Evolutionary conservation across 2,329 filamentous ascomycete species (phyloP).

Genomic region (Fusarium clavum): DNA sequence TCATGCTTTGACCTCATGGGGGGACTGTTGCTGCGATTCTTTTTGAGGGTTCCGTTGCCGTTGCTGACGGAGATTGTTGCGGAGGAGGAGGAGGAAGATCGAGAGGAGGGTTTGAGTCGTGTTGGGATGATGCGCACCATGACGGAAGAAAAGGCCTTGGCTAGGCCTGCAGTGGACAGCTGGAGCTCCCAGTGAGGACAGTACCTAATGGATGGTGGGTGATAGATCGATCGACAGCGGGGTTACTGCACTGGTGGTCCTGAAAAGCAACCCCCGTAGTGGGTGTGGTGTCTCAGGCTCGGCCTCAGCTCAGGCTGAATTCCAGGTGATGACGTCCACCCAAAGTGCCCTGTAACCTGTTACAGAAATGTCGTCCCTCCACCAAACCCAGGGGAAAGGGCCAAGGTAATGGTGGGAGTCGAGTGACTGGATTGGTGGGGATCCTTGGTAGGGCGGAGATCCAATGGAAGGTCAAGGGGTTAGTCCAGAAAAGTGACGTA

Average conservation of each 20-base stretch:
- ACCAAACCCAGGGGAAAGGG: conserved; percentile 2
- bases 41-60: conserved; percentile 50
- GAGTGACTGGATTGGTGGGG: conserved; percentile 27
- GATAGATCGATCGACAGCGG: conserved; percentile 38
- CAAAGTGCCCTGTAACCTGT: conserved; percentile 20
- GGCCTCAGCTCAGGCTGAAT: conserved; percentile 34
- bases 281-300: conserved; percentile 13
- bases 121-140: conserved; percentile 70
- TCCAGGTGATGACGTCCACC: conserved; percentile 28
- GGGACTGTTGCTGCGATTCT: conserved; percentile 61
- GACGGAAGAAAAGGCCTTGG: conserved; percentile 40
- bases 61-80: conserved; percentile 41
- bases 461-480: neutral
- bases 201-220: neutral
- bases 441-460: conserved; percentile 23
- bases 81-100: conserved; percentile 54
- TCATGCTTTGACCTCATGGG: conserved; percentile 64
- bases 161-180: conserved; percentile 13
- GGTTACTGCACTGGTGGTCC: conserved; percentile 15
- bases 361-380: conserved; percentile 8
- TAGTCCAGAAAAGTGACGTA: conserved; percentile 35
- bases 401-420: conserved; percentile 2
- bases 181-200: conserved; percentile 19
- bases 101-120: conserved; percentile 60
- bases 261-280: conserved; percentile 4